Evolutionary conservation across 1,284 basidiomycete genomes (phyloP), one percentile per base, ranked within the genome.

Genomic region (Hypsizygus ulmarius): DNA sequence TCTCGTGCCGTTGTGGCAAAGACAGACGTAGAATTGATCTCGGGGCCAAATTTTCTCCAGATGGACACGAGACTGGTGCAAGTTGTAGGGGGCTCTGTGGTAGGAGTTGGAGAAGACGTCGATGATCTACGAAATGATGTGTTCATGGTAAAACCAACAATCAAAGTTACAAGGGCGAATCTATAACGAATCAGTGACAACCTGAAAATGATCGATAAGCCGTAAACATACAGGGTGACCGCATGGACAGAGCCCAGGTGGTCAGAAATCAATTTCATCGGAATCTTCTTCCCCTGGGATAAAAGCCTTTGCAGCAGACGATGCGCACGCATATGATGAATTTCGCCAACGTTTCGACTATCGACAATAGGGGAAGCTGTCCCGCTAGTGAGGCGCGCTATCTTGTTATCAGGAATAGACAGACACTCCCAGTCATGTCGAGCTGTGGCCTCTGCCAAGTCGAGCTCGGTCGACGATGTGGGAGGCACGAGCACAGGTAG

Each of bases 71-170:
- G 63, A 47, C 72, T 59, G 49, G 66, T 45, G 53, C 58, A 52
- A 15, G 63, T 53, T 3, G 30, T 21, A n/a, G 33, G 15, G 33
- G 40, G 9, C 38, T 60, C 58, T 30, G 66, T 57, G 15, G 68
- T 66, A 10, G 71, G 65, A 3, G 71, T 67, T 14, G 69, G 65
- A 7, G 21, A 25, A 25, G 21, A 25, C 7, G 66, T 61, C 1
- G 63, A 56, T 11, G 71, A 57, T n/a, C 66, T 55, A 15, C 68
- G 71, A 57, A 80, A 72, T 3, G 70, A 64, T 3, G 77, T 74
- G 50, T 82, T 81, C 57, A 82, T 74, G 7, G 81, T 69, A 52
- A 83, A 78, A 10, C 83, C 82, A 45, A 86, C 67, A n/a, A 87
- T 72, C 33, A 87, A 69, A 30, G 83, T 84, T 50, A 87, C 64